Base-by-base conservation (phyloP, 2,329 filamentous ascomycete species). In the Colletotrichum tanaceti region DNA sequence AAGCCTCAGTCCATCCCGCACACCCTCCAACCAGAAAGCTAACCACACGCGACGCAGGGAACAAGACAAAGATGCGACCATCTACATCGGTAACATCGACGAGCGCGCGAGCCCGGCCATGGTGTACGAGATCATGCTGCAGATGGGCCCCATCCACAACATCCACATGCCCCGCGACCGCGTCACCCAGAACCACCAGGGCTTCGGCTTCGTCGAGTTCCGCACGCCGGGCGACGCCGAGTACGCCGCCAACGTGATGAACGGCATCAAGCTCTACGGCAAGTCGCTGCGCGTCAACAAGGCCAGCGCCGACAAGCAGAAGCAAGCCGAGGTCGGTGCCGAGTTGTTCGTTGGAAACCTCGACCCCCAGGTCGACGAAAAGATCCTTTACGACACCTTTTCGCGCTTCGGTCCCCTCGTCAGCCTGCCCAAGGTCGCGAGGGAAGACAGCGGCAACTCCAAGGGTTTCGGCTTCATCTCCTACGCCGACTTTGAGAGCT, bases 151-250 rank as follows among this genome's bases (percentile, higher is more conserved):
- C 74, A 97, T 99, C 75, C 93, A 97, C 77, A 98, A 98, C 81
- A 95, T 99, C 72, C 96, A 99, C 82, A 90, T 99, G 77, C 96
- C 96, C 64, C 97, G 98, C 85, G 96, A 99, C 81, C 93, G 96
- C 79, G 96, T 99, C 74, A 98, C 96, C 54, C 94, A 98, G 77
- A 91, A 91, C 65, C 96, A 99, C 80, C 96, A 98, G 82, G 96
- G 96, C 74, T 99, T 98, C 85, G 96, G 96, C 75, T 99, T 99
- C 81, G 96, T 99, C 80, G 96, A 99, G 81, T 99, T 98, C 80
- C 95, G 94, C 77, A 94, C 92, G 73, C 94, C 97, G 78, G 90
- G 94, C 76, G 96, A 98, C 80, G 96, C 96, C 75, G 96, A 98
- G 79, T 99, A 99, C 83, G 95, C 96, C 24, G 92, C 94, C 74